These are phyloP conservation scores for Aureobasidium mangrovei DNA, from an alignment of 2,329 filamentous ascomycete species.

Conservation along the genomic window DNA sequence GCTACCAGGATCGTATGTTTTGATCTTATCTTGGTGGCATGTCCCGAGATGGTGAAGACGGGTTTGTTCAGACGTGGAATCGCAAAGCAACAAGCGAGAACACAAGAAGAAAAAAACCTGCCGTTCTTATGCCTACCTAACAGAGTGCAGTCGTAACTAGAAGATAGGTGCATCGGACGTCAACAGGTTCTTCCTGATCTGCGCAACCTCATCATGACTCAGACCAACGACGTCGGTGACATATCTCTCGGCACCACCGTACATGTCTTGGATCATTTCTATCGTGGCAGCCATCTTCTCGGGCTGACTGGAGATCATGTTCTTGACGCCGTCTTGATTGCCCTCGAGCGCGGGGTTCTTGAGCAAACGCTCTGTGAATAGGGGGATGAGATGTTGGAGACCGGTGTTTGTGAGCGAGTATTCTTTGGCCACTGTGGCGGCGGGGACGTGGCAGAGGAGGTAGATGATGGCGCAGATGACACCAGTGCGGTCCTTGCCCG, in stretches of 20 bases:
- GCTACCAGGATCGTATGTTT: too few relatives aligned
- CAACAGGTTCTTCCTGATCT: slow-evolving; percentile 42
- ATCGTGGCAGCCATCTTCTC: slow-evolving; percentile 46
- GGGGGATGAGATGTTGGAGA: slow-evolving; percentile 36
- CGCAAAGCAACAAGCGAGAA: too few relatives aligned
- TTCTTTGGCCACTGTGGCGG: slow-evolving; percentile 54
- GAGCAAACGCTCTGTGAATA: slow-evolving; percentile 45
- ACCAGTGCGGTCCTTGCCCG: slow-evolving; percentile 70
- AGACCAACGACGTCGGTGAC: slow-evolving; percentile 51
- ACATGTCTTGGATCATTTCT: slow-evolving; percentile 48
- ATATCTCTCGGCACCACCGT: slow-evolving; percentile 57
- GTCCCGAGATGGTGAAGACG: too few relatives aligned
- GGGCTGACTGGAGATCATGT: slow-evolving; percentile 36
- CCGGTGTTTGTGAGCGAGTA: slow-evolving; percentile 60
- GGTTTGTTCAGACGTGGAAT: too few relatives aligned
- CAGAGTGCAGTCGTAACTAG: not conserved
- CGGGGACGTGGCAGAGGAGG: slow-evolving; percentile 52
- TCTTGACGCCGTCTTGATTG: slow-evolving; percentile 35
- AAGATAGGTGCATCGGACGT: not conserved
- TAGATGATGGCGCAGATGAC: slow-evolving; percentile 59
- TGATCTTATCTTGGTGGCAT: too few relatives aligned
- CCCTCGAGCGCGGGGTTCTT: slow-evolving; percentile 43
- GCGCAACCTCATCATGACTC: slow-evolving; percentile 45
- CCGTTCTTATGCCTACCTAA: too few relatives aligned
- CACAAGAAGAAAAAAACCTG: too few relatives aligned